phyloP scores from a whole-genome alignment of 2,329 filamentous ascomycete genomes.

The Calonectria pseudoreteaudii region DNA sequence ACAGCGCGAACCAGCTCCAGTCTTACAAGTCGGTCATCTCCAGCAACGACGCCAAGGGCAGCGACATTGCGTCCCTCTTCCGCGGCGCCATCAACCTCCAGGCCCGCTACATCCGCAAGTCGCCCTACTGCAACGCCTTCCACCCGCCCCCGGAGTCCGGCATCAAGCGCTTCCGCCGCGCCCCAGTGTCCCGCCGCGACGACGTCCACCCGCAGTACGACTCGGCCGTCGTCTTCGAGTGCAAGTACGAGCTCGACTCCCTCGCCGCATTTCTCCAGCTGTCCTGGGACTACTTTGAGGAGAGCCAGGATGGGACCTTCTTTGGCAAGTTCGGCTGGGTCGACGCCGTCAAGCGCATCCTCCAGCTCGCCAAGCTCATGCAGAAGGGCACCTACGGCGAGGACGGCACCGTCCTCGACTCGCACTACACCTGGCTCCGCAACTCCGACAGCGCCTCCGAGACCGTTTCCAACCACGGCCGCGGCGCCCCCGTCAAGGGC shows the following conservation, averaged over 20 bases:
- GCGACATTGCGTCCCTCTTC: conserved; percentile 72
- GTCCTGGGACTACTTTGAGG: conserved; percentile 81
- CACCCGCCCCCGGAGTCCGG: conserved; percentile 83
- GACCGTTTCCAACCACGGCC: conserved; percentile 80
- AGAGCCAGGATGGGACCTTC: conserved; percentile 78
- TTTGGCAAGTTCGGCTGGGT: conserved; percentile 82
- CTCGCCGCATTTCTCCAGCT: conserved; percentile 88
- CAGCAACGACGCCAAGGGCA: conserved; percentile 61
- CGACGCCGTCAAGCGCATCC: conserved; percentile 75
- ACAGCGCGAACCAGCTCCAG: conserved; percentile 85
- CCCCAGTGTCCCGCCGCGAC: conserved; percentile 63
- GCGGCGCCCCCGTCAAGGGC: conserved; percentile 82
- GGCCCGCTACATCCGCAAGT: conserved; percentile 74
- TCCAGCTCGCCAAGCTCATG: conserved; percentile 77
- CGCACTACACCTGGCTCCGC: conserved; percentile 82
- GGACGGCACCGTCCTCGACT: conserved; percentile 65
- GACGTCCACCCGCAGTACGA: conserved; percentile 73
- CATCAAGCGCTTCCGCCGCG: conserved; percentile 34
- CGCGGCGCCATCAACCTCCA: conserved; percentile 83
- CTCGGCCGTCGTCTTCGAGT: conserved; percentile 83
- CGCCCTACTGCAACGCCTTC: conserved; percentile 94
- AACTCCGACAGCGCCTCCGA: conserved; percentile 80
- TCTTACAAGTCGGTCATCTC: conserved; percentile 76
- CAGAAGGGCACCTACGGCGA: conserved; percentile 78
- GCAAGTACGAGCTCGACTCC: conserved; percentile 95